These are phyloP conservation scores for Taphrina betulina DNA, from an alignment of 1,139 yeast genomes.

Conservation along the genomic window DNA sequence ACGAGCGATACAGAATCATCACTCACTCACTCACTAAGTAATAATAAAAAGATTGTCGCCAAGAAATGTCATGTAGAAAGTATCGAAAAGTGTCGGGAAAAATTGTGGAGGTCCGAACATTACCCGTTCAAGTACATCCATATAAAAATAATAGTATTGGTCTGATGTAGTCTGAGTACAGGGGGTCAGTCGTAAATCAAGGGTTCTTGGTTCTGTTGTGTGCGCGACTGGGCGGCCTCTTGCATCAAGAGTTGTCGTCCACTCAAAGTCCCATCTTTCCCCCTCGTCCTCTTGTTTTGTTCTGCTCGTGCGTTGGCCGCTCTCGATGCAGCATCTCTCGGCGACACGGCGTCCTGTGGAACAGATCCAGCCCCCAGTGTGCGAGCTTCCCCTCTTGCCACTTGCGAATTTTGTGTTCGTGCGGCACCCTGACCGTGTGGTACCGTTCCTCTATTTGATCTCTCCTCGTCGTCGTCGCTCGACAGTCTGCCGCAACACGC, in stretches of 20 bases:
- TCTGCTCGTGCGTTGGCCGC: conserved; percentile 12
- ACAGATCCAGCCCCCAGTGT: not conserved
- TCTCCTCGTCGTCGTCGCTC: not conserved
- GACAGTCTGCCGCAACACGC: conserved; percentile 11
- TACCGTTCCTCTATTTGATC: not conserved
- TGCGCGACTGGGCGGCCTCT: conserved; percentile 1
- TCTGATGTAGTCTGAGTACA: too few species aligned
- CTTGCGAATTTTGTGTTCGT: conserved; percentile 10
- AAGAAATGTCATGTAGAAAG: too few species aligned
- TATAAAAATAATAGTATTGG: too few species aligned
- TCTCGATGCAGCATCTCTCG: conserved; percentile 3
- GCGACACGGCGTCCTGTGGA: not conserved
- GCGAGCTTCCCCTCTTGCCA: not conserved
- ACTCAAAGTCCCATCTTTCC: not conserved
- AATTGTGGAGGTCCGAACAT: too few species aligned
- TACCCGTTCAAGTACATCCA: too few species aligned
- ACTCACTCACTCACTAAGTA: too few species aligned
- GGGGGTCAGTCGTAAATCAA: conserved; percentile 9
- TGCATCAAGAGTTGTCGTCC: conserved; percentile 13
- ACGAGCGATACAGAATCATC: too few species aligned
- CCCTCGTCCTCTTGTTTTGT: not conserved
- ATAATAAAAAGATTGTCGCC: too few species aligned
- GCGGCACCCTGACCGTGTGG: not conserved
- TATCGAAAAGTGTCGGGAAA: too few species aligned
- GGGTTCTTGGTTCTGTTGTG: not conserved